These are phyloP conservation scores for Penicillium sp. DNA, from an alignment of 2,329 filamentous ascomycete genomes.

Conservation along the genomic window DNA sequence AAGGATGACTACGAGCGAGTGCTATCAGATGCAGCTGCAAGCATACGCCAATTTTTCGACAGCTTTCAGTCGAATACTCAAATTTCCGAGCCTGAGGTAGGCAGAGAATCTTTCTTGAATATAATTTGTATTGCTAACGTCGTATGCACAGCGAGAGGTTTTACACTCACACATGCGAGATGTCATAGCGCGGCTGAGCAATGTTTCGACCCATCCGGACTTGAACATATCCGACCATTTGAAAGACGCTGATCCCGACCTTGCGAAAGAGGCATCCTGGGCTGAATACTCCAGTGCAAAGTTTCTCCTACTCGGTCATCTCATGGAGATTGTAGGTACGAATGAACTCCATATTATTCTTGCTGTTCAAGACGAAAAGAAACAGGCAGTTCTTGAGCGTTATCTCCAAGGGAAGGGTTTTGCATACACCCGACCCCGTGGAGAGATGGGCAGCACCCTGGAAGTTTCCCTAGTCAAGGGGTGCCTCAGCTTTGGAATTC, in stretches of 20 bases:
- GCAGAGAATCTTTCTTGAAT: background rate
- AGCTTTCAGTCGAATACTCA: conserved; percentile 17
- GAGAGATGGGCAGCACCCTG: conserved; percentile 36
- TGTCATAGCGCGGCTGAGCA: conserved; percentile 41
- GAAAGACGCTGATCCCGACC: conserved; percentile 34
- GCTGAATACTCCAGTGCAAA: conserved; percentile 51
- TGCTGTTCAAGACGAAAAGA: conserved; percentile 37
- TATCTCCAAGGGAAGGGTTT: conserved; percentile 47
- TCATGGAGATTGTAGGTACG: conserved; percentile 38
- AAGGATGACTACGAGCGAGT: conserved; percentile 45
- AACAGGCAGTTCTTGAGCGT: conserved; percentile 42
- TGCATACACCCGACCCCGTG: conserved; percentile 28
- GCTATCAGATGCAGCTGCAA: conserved; percentile 30
- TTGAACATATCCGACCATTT: conserved; percentile 44
- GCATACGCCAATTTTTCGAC: conserved; percentile 33
- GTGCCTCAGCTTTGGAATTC: conserved; percentile 39
- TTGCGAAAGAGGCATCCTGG: conserved; percentile 44
- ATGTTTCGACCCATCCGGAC: conserved; percentile 47
- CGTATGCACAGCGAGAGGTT: conserved; percentile 21
- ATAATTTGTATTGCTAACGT: conserved; percentile 15
- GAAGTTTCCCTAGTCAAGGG: conserved; percentile 41
- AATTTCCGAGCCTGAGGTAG: conserved; percentile 28
- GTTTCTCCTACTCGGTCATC: conserved; percentile 46
- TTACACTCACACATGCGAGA: conserved; percentile 35
- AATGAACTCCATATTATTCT: conserved; percentile 44